A percentile compares a stretch with the other conserved stretches of the same genome.
Conservation (phyloP, 176 grass and related monocot species). For the Phragmites australis region DNA sequence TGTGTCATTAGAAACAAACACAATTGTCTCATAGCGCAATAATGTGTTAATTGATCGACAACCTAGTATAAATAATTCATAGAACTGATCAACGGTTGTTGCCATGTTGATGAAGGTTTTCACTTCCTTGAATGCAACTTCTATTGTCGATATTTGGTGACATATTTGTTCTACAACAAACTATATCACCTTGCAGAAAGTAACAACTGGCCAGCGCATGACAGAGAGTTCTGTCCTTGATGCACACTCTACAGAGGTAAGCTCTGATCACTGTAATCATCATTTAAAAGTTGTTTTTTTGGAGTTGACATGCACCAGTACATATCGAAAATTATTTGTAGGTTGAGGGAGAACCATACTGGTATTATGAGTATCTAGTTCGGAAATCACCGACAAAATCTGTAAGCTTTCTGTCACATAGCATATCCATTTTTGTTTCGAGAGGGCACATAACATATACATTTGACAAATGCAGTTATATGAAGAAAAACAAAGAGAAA, state of each 20-base stretch:
- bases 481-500: not conserved
- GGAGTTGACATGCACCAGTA: not conserved
- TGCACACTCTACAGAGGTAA: slow-evolving; percentile 74
- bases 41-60: not conserved
- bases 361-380: slow-evolving; percentile 97
- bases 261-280: slow-evolving; percentile 1
- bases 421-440: too few species aligned
- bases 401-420: slow-evolving; percentile 56
- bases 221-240: slow-evolving; percentile 97
- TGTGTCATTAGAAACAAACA: not conserved
- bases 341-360: slow-evolving; percentile 81
- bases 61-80: not conserved
- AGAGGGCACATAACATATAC: too few species aligned
- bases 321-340: slow-evolving; percentile 43
- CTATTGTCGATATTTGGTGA: not conserved
- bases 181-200: slow-evolving; percentile 52
- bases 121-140: not conserved
- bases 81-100: not conserved
- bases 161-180: slow-evolving; percentile 12
- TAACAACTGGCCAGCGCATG: slow-evolving; percentile 71
- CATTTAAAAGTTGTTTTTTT: not conserved
- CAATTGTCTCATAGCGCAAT: not conserved
- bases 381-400: slow-evolving; percentile 83
- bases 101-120: not conserved
- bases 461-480: slow-evolving; percentile 20